A percentile compares a stretch with the other conserved stretches of the same genome.
Conservation (phyloP, 257 asterid genomes). For the Eucommia ulmoides region DNA sequence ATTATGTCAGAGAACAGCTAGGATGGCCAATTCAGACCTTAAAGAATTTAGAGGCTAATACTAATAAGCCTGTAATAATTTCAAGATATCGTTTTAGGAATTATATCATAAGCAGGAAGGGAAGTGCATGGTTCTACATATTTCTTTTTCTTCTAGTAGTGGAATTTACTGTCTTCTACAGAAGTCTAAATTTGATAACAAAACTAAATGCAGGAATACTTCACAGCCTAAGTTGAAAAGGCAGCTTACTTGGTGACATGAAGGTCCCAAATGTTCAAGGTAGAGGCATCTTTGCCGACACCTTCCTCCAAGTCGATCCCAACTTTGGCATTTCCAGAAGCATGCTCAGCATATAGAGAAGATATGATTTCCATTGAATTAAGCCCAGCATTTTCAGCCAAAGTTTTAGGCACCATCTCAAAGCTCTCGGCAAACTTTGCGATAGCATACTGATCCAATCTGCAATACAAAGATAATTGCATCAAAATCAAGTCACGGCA, state of each 20-base stretch:
- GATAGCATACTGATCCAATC: conserved; percentile 94
- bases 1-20: too few species aligned
- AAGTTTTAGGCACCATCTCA: conserved; percentile 89
- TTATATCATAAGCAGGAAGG: too few species aligned
- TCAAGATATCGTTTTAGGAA: too few species aligned
- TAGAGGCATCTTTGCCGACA: conserved; percentile 59
- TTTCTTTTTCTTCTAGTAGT: too few species aligned
- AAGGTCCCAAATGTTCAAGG: conserved; percentile 70
- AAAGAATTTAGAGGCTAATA: too few species aligned
- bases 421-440: conserved; percentile 95
- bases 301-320: conserved; percentile 87
- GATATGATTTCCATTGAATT: conserved; percentile 88
- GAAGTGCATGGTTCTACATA: too few species aligned
- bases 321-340: conserved; percentile 65
- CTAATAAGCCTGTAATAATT: too few species aligned
- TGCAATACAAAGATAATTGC: conserved; percentile 34
- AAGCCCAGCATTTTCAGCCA: conserved; percentile 97
- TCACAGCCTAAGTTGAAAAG: conserved; percentile 2
- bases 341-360: conserved; percentile 84
- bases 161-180: too few species aligned
- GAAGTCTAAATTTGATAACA: too few species aligned
- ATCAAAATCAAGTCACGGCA: too few species aligned
- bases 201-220: too few species aligned
- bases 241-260: conserved; percentile 64
- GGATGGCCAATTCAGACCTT: too few species aligned